Evolutionary conservation across 495 filamentous ascomycete species (phyloP), one percentile per base, ranked within the genome.

Genomic region (Annulohypoxylon bovei): DNA sequence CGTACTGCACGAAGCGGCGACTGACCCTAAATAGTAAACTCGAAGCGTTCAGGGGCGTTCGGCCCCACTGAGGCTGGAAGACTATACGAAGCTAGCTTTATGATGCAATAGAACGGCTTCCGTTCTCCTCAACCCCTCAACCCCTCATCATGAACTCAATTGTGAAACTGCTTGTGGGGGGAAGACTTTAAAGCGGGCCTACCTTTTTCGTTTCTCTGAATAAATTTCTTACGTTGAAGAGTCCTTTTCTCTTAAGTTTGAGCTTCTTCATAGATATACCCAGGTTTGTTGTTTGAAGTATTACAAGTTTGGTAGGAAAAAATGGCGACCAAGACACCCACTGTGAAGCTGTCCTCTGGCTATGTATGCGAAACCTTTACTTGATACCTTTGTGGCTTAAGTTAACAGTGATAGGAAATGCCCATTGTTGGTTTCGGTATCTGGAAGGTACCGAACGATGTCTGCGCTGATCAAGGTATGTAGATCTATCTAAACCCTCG

Each of bases 371-470:
- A 55, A 4, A 8, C 27, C 14, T 2, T 14, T 4, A 22, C 3
- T 9, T 3, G 4, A n/a, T 49, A 5, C 16, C 46, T 59, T 16
- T 16, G 20, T 58, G 14, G 23, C 20, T n/a, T 3, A 16, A 64
- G 42, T 52, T 68, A 63, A 72, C 50, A 16, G 20, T 7, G 55
- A 44, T 49, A 86, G 73, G 83, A 91, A 59, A 93, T 93, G 90
- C 90, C 90, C 64, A 75, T 88, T 58, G 89, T 93, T 57, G 90
- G 90, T 68, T 78, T 79, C 57, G 85, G 84, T 55, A 84, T 92
- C 42, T 93, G 90, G 90, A 92, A 92, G 76, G 87, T 92, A 33
- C 85, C 84, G 73, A 88, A 86, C 42, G 85, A 88, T 37, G 89
- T 84, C 54, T 89, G 87, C 70, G 89, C 89, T 52, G 87, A 91